These are phyloP conservation scores for Hymenoscyphus scutula DNA, from an alignment of 2,329 filamentous ascomycete species.

Conservation along the genomic window DNA sequence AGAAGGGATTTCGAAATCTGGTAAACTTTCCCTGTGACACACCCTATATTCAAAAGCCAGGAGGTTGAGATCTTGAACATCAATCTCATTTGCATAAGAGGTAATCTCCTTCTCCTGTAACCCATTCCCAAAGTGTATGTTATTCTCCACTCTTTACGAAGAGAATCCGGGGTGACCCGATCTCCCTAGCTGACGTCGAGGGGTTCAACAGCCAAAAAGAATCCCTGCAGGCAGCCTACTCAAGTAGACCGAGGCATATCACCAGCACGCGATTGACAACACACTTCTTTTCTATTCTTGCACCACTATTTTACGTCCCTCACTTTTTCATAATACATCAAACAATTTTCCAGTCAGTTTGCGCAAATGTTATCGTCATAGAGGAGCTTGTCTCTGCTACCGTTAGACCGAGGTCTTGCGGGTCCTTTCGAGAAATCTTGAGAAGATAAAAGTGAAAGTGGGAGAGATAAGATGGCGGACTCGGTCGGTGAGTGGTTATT, in stretches of 20 bases:
- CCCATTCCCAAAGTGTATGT: neutral
- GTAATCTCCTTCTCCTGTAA: neutral
- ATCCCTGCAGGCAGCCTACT: neutral
- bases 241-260: slow-evolving; percentile 10
- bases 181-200: neutral
- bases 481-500: slow-evolving; percentile 46
- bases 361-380: slow-evolving; percentile 13
- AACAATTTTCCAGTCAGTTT: neutral
- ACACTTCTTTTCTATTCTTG: slow-evolving; percentile 1
- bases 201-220: neutral
- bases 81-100: slow-evolving; percentile 4
- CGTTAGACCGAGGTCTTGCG: neutral
- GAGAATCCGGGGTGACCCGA: slow-evolving; percentile 1
- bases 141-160: slow-evolving; percentile 1
- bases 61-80: neutral
- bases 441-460: slow-evolving; percentile 9
- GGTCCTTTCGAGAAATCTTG: neutral
- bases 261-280: slow-evolving; percentile 12
- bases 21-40: no score
- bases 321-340: neutral
- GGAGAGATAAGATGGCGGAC: slow-evolving; percentile 46
- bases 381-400: neutral
- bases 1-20: no score
- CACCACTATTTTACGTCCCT: neutral
- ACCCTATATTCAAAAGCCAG: neutral